Conservation (phyloP, 164 flowering plant genomes). For the Magnolia officinalis region DNA sequence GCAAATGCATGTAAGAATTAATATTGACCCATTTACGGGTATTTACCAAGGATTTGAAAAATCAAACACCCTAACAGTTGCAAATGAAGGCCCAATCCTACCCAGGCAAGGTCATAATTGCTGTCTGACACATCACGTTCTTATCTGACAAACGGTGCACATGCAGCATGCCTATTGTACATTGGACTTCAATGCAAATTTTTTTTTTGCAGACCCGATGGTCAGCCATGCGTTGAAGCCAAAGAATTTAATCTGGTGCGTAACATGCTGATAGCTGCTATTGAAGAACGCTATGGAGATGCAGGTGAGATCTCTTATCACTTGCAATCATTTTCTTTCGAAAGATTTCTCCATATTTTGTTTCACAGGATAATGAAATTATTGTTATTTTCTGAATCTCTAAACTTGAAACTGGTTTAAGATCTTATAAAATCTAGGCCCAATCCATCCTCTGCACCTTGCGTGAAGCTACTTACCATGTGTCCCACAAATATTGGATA, state of each 20-base stretch:
- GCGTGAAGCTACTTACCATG: no score
- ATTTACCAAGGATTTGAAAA: no score
- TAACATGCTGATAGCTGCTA: slow-evolving; percentile 83
- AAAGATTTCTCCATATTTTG: background rate
- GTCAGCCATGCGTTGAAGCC: slow-evolving; percentile 80
- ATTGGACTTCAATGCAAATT: background rate
- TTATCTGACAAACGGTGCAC: background rate
- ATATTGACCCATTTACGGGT: no score
- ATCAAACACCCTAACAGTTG: no score
- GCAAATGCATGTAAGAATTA: no score
- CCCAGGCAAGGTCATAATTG: no score
- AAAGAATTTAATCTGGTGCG: slow-evolving; percentile 77
- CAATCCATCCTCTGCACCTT: no score
- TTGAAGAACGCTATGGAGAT: slow-evolving; percentile 86
- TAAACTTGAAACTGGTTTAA: no score
- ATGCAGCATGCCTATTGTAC: background rate
- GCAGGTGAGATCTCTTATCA: slow-evolving; percentile 53
- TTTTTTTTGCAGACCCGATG: slow-evolving; percentile 65
- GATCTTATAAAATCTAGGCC: no score
- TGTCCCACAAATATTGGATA: no score
- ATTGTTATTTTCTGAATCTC: background rate
- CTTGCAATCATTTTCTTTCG: background rate
- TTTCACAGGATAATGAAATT: background rate
- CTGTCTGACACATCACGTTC: no score
- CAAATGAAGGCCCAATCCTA: no score